A percentile compares a stretch with the other conserved stretches of the same genome.
Evolutionary conservation across 371 early-diverging fungal genomes (phyloP).

Genomic region (Haplosporangium sp.): DNA sequence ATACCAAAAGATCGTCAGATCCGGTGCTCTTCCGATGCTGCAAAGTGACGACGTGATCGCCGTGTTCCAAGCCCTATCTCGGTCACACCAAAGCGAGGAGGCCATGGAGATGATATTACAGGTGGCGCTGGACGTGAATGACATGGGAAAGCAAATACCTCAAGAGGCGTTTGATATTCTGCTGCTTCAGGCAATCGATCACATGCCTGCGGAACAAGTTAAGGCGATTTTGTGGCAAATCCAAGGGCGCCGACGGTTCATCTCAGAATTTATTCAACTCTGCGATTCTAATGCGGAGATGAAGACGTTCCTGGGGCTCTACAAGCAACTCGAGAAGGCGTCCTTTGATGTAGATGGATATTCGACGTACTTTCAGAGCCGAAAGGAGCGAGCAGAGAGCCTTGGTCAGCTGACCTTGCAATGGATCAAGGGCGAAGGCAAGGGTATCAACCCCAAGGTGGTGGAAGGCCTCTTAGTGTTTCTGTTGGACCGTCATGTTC

Average conservation of each 20-base stretch:
- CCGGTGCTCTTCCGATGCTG: constrained; percentile 18
- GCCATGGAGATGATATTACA: constrained; percentile 53
- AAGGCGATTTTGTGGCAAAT: constrained; percentile 37
- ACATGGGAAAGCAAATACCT: constrained; percentile 46
- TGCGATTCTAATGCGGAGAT: constrained; percentile 49
- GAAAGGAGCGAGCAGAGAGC: constrained; percentile 22
- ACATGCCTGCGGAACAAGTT: constrained; percentile 41
- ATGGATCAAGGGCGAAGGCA: constrained; percentile 33
- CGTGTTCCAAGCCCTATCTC: constrained; percentile 22
- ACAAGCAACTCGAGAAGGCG: constrained; percentile 21
- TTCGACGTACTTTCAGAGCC: constrained; percentile 42
- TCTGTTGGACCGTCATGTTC: constrained; percentile 34
- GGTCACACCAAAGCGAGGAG: constrained; percentile 27
- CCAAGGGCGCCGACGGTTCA: constrained; percentile 49
- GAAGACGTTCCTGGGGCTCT: constrained; percentile 26
- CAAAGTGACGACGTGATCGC: constrained; percentile 32
- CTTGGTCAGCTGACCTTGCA: constrained; percentile 10
- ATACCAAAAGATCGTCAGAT: constrained; percentile 28
- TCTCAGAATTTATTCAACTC: constrained; percentile 29
- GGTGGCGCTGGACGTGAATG: constrained; percentile 44
- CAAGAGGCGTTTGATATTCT: constrained; percentile 36
- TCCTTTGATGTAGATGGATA: constrained; percentile 38
- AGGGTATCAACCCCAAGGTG: constrained; percentile 8
- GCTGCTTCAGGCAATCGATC: constrained; percentile 24
- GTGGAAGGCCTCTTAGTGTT: constrained; percentile 33